These are phyloP conservation scores for Lactarius vividus DNA, from an alignment of 768 basidiomycete species.

Conservation along the genomic window DNA sequence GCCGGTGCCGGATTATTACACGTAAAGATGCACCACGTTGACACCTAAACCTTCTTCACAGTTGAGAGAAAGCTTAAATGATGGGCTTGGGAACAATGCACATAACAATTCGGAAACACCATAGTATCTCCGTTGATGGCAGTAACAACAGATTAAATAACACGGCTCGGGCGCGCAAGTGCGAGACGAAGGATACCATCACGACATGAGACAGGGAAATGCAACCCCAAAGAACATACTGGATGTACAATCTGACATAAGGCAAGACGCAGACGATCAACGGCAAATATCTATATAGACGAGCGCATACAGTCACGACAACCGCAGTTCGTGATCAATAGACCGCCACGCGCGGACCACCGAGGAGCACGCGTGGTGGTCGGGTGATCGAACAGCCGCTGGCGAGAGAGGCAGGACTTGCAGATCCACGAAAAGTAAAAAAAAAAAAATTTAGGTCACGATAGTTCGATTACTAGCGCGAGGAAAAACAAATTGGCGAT, in stretches of 20 bases:
- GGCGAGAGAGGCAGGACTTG: background rate
- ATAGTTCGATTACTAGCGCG: slow-evolving; percentile 6
- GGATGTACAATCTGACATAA: background rate
- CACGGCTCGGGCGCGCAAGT: background rate
- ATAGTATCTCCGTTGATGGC: background rate
- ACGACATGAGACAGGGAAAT: background rate
- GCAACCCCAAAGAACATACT: background rate
- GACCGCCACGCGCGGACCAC: slow-evolving; percentile 20
- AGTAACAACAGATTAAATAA: background rate
- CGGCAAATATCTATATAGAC: slow-evolving; percentile 1
- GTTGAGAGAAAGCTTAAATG: background rate
- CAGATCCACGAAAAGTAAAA: background rate
- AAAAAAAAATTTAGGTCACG: background rate
- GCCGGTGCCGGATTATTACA: background rate
- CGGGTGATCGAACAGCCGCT: slow-evolving; percentile 4
- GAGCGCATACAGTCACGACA: background rate
- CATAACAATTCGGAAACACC: background rate
- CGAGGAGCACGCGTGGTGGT: slow-evolving; percentile 22
- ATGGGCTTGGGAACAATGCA: background rate
- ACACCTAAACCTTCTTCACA: background rate
- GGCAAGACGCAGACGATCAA: background rate
- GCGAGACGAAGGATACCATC: background rate
- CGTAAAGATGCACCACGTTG: background rate
- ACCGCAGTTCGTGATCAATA: slow-evolving; percentile 24
- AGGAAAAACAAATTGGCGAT: slow-evolving; percentile 1